Percentiles rank a stretch among this genome's conserved stretches.
Conservation (phyloP, 2,329 filamentous ascomycete genomes). For the Clarireedia monteithiana region DNA sequence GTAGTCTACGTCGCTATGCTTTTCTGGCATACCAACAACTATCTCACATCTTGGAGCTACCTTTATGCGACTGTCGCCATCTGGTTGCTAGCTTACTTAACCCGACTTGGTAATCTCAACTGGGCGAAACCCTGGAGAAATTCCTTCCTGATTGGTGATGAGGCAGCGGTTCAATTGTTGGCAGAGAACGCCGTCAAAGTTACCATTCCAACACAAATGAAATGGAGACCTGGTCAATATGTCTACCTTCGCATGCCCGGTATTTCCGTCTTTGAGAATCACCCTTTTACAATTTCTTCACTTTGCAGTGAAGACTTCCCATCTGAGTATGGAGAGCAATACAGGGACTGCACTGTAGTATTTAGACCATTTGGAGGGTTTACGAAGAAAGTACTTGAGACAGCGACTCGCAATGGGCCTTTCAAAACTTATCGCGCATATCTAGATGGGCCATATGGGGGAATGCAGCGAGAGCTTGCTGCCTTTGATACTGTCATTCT, state of each 20-base stretch:
- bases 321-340: conserved; percentile 81
- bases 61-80: conserved; percentile 75
- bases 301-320: conserved; percentile 90
- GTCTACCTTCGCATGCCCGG: conserved; percentile 92
- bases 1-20: conserved; percentile 75
- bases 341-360: conserved; percentile 81
- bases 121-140: conserved; percentile 76
- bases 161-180: conserved; percentile 82
- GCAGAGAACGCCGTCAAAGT: conserved; percentile 93
- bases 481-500: conserved; percentile 91
- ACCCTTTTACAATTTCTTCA: conserved; percentile 91
- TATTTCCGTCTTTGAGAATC: conserved; percentile 84
- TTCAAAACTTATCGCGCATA: conserved; percentile 91
- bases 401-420: conserved; percentile 74
- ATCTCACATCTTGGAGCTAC: conserved; percentile 82
- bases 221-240: conserved; percentile 89
- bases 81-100: conserved; percentile 65
- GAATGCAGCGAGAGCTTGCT: conserved; percentile 82
- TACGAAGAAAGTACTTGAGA: conserved; percentile 76
- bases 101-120: conserved; percentile 79
- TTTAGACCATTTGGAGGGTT: conserved; percentile 91
- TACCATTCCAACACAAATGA: conserved; percentile 86
- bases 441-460: conserved; percentile 89
- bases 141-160: conserved; percentile 82
- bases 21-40: conserved; percentile 96